A percentile compares a stretch with the other conserved stretches of the same genome.
These are phyloP conservation scores for Curvularia lunata DNA, from an alignment of 2,329 filamentous ascomycete species.

Conservation along the genomic window DNA sequence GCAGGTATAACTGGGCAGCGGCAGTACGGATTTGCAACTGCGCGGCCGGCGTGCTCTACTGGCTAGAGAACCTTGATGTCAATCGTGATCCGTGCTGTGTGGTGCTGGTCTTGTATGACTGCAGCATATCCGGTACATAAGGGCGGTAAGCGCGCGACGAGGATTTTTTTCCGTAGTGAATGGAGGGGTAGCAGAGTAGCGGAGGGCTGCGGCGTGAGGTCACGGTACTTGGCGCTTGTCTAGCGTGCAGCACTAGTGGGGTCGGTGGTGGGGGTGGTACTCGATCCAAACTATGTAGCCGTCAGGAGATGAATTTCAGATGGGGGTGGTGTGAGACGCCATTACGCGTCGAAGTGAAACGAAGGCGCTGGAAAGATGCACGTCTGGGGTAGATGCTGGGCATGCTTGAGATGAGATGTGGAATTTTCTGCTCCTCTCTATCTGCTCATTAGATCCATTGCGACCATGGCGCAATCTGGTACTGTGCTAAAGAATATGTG, in stretches of 20 bases:
- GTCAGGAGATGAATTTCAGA: neutral
- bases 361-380: slow-evolving; percentile 1
- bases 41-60: neutral
- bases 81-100: neutral
- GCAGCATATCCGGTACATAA: neutral
- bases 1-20: neutral
- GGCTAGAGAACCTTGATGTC: neutral
- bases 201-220: slow-evolving; percentile 17
- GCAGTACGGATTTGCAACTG: too few species aligned
- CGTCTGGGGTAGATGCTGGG: neutral
- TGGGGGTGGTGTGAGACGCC: neutral
- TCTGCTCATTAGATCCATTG: slow-evolving; percentile 15
- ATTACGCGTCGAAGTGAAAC: neutral
- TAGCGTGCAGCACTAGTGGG: slow-evolving; percentile 17
- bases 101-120: neutral
- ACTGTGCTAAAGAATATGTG: slow-evolving; percentile 15
- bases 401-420: slow-evolving; percentile 9
- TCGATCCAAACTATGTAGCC: slow-evolving; percentile 7
- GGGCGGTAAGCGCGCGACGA: slow-evolving; percentile 19
- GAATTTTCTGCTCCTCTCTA: slow-evolving; percentile 11
- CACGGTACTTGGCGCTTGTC: slow-evolving; percentile 14
- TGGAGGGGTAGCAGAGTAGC: slow-evolving; percentile 14
- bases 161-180: slow-evolving; percentile 4
- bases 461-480: slow-evolving; percentile 10
- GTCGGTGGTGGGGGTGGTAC: slow-evolving; percentile 11